Evolutionary conservation across 306 rosid genomes (phyloP).

Genomic region (Malus orientalis): DNA sequence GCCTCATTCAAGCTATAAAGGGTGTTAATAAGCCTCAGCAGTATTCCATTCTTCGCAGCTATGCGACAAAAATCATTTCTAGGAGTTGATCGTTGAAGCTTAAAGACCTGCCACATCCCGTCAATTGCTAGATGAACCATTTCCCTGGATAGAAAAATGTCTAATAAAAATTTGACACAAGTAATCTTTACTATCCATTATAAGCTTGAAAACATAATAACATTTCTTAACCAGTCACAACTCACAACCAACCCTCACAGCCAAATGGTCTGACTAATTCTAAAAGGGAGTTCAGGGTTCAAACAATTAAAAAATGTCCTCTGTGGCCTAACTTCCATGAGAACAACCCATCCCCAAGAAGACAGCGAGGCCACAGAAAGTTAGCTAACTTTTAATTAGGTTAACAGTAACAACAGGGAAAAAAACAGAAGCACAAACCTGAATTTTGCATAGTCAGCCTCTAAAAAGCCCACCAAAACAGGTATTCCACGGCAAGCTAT

Average conservation of each 20-base stretch:
- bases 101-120: slow-evolving; percentile 99
- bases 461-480: slow-evolving; percentile 92
- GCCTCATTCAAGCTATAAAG: slow-evolving; percentile 98
- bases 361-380: not conserved
- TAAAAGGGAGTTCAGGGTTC: not conserved
- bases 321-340: not conserved
- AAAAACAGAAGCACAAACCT: slow-evolving; percentile 46
- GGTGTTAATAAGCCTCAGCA: slow-evolving; percentile 90
- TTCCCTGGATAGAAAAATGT: slow-evolving; percentile 54
- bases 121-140: slow-evolving; percentile 99
- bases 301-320: not conserved
- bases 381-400: not conserved
- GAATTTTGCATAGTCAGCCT: slow-evolving; percentile 97
- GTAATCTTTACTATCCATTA: not conserved
- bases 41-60: slow-evolving; percentile 92
- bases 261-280: not conserved
- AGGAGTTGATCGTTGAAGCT: slow-evolving; percentile 95
- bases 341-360: not conserved
- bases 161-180: not conserved
- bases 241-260: not conserved
- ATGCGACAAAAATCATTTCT: slow-evolving; percentile 94
- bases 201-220: not conserved
- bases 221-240: not conserved
- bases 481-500: slow-evolving; percentile 98
- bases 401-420: not conserved